Evolutionary conservation across 2,329 filamentous ascomycete genomes (phyloP).

Genomic region (Stylonectria norvegica): DNA sequence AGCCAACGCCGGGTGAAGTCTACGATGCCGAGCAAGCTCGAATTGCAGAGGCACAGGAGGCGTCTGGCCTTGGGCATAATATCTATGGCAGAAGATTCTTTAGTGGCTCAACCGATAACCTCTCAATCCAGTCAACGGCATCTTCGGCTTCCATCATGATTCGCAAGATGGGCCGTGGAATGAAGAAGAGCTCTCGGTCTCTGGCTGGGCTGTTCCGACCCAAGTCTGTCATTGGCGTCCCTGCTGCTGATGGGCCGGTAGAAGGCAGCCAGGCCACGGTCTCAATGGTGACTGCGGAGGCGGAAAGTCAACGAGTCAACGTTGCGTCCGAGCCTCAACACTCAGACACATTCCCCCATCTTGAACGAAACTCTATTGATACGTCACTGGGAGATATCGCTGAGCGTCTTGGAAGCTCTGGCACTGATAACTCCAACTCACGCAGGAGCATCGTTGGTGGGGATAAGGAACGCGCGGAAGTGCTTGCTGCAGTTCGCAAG

Average conservation of each 20-base stretch:
- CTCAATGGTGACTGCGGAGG: slow-evolving; percentile 94
- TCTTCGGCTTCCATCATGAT: slow-evolving; percentile 92
- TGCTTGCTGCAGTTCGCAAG: slow-evolving; percentile 88
- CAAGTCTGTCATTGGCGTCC: slow-evolving; percentile 81
- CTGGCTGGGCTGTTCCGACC: slow-evolving; percentile 92
- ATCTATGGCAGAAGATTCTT: slow-evolving; percentile 92
- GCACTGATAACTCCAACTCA: slow-evolving; percentile 58
- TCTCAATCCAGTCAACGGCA: slow-evolving; percentile 86
- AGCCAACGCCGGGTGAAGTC: slow-evolving; percentile 59
- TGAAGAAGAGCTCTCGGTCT: slow-evolving; percentile 90
- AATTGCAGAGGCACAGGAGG: slow-evolving; percentile 91
- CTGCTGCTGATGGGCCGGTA: slow-evolving; percentile 64
- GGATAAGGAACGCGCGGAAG: slow-evolving; percentile 85
- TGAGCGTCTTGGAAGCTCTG: slow-evolving; percentile 54
- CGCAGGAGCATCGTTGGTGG: slow-evolving; percentile 89
- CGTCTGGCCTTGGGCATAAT: slow-evolving; percentile 82
- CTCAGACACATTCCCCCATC: slow-evolving; percentile 70
- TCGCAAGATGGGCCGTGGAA: slow-evolving; percentile 97
- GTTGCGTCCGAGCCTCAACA: slow-evolving; percentile 68
- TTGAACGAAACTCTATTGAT: slow-evolving; percentile 80
- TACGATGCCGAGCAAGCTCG: slow-evolving; percentile 85
- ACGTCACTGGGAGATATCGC: slow-evolving; percentile 47
- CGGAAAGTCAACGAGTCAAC: slow-evolving; percentile 80
- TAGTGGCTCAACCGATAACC: slow-evolving; percentile 86
- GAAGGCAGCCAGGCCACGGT: slow-evolving; percentile 78